A percentile compares a stretch with the other conserved stretches of the same genome.
Conservation (phyloP, 345 rosid genomes). For the Eucalyptus decipiens region DNA sequence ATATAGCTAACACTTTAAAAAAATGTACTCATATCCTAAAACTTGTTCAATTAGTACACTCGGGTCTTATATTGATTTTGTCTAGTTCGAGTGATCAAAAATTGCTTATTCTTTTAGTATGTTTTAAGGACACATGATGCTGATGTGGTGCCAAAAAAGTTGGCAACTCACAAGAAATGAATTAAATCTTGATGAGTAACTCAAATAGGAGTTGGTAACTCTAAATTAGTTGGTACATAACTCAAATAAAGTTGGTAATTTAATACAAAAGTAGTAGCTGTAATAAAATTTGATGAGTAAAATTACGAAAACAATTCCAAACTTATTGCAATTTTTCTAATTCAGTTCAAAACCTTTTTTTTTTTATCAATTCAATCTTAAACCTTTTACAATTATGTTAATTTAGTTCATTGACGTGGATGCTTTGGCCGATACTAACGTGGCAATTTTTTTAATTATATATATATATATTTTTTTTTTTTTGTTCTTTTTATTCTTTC, state of each 20-base stretch:
- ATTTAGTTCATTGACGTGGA: accelerated
- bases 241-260: neutral
- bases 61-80: neutral
- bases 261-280: no score
- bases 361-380: no score
- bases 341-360: no score
- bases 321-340: no score
- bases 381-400: accelerated
- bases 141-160: neutral
- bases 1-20: neutral
- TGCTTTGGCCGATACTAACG: accelerated
- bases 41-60: neutral
- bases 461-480: no score
- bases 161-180: neutral
- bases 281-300: neutral
- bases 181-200: neutral
- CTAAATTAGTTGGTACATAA: neutral
- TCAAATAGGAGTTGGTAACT: neutral
- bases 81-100: neutral
- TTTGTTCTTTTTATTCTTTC: no score
- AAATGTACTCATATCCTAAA: neutral
- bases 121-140: neutral
- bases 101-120: accelerated
- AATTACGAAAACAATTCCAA: accelerated
- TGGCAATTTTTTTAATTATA: no score